Conservation (phyloP, 805 yeast genomes). For the Kodamaea hsintzibuensis region DNA sequence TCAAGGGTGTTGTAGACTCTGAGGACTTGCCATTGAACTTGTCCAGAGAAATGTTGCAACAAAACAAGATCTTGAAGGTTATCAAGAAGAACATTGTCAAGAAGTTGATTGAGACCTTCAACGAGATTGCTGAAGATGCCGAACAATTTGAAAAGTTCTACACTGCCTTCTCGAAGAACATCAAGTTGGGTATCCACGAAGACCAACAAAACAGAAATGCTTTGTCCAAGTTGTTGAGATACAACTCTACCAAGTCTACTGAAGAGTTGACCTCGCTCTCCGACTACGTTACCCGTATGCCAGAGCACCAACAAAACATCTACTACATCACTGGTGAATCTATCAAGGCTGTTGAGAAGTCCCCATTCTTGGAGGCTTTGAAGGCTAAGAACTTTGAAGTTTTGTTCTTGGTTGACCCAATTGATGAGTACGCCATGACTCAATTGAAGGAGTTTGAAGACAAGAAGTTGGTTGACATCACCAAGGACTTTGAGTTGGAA, state of each 20-base stretch:
- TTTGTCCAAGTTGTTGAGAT: conserved; percentile 94
- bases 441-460: conserved; percentile 99
- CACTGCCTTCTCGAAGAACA: conserved; percentile 96
- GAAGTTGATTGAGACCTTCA: conserved; percentile 97
- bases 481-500: conserved; percentile 98
- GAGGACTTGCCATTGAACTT: conserved; percentile 99
- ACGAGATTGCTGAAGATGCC: conserved; percentile 98
- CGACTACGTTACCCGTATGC: conserved; percentile 99
- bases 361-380: conserved; percentile 98
- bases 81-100: conserved; percentile 98
- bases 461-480: conserved; percentile 97
- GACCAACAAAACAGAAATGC: conserved; percentile 97
- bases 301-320: conserved; percentile 99
- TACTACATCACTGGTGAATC: conserved; percentile 99
- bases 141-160: conserved; percentile 99
- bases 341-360: conserved; percentile 94
- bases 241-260: conserved; percentile 91
- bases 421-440: conserved; percentile 99
- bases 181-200: conserved; percentile 98
- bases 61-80: conserved; percentile 98
- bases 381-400: conserved; percentile 99
- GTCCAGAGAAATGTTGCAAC: conserved; percentile 99
- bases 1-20: conserved; percentile 99
- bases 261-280: conserved; percentile 94
- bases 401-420: conserved; percentile 96